phyloP scores from a whole-genome alignment of 345 rosid genomes.

The Draba incana region DNA sequence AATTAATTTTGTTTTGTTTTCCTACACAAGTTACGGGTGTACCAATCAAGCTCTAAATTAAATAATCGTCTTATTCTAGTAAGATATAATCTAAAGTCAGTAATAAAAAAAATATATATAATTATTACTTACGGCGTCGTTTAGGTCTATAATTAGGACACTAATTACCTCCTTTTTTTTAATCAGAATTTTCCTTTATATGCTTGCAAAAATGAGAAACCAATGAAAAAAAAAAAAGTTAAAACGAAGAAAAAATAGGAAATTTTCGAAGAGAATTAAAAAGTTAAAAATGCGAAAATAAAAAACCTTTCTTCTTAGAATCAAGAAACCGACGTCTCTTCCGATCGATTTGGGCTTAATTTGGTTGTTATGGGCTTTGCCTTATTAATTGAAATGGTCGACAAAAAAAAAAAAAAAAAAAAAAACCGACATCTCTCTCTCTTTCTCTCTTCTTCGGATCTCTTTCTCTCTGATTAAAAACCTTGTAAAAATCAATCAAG shows the following conservation, averaged over 20 bases:
- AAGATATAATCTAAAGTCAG: no score
- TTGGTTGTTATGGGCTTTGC: no score
- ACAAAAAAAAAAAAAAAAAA: no score
- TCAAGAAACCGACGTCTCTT: constrained; percentile 46
- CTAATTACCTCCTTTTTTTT: background rate
- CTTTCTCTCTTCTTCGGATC: constrained; percentile 36
- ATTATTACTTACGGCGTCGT: background rate
- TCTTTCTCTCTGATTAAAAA: constrained; percentile 42
- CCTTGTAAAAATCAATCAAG: constrained; percentile 41
- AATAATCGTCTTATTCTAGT: no score
- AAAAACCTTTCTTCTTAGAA: constrained; percentile 34
- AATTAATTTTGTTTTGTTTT: no score
- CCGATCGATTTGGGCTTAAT: no score
- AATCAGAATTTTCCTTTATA: no score
- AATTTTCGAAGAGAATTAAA: background rate
- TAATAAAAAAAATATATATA: background rate
- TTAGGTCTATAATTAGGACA: constrained; percentile 31
- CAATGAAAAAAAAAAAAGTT: constrained; percentile 15
- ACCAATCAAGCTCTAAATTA: no score
- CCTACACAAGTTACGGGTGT: no score
- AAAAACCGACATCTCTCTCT: no score
- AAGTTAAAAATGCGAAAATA: constrained; percentile 28
- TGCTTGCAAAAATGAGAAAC: background rate
- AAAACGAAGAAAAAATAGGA: constrained; percentile 22
- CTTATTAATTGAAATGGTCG: no score